These are phyloP conservation scores for Mortierella sp. DNA, from an alignment of 371 early-diverging fungal species.

Conservation along the genomic window DNA sequence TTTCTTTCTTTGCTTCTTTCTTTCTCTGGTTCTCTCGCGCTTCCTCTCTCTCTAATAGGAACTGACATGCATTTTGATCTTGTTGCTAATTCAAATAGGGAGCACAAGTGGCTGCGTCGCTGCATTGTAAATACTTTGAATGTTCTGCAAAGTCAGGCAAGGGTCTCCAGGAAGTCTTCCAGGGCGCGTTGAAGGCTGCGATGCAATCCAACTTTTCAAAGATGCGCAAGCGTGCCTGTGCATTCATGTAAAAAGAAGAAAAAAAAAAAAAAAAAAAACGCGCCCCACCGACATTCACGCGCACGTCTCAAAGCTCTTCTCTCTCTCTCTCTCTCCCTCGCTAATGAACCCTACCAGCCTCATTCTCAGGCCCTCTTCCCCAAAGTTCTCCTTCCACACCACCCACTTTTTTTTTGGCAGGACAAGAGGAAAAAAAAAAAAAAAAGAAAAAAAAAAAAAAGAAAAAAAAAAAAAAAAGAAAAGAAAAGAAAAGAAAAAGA, in stretches of 20 bases:
- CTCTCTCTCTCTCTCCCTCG: not conserved
- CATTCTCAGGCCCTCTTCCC: not conserved
- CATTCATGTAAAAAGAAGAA: conserved; percentile 19
- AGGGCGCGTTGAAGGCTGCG: conserved; percentile 57
- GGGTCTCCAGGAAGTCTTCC: conserved; percentile 77
- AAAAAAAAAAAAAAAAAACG: not conserved
- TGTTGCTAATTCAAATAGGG: conserved; percentile 55
- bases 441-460: not conserved
- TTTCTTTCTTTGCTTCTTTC: not conserved
- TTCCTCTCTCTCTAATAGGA: not conserved
- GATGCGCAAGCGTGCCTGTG: conserved; percentile 44
- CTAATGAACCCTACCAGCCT: not conserved
- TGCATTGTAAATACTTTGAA: conserved; percentile 77
- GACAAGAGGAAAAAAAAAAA: not conserved
- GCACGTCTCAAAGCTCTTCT: no score
- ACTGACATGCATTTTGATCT: not conserved
- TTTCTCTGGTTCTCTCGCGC: no score
- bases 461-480: not conserved
- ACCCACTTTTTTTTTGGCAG: not conserved
- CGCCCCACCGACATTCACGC: not conserved
- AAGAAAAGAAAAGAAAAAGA: not conserved
- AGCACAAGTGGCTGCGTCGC: conserved; percentile 67
- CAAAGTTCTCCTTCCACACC: not conserved
- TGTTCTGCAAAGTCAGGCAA: conserved; percentile 76
- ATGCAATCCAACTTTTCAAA: conserved; percentile 45